phyloP scores from a whole-genome alignment of 805 yeast genomes.

The Candida vartiovaarae region DNA sequence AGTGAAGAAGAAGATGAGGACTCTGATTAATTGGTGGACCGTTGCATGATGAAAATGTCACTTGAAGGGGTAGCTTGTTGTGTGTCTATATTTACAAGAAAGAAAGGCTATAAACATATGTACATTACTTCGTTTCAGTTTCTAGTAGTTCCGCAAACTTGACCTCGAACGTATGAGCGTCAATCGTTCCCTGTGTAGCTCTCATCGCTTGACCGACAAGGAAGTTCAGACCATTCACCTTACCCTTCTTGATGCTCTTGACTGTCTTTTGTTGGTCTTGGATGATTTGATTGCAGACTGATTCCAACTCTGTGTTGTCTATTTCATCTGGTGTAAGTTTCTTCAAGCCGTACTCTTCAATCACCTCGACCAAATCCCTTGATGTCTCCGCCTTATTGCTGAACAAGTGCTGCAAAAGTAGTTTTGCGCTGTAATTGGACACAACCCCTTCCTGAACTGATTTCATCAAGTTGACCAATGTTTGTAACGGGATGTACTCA shows the following conservation, averaged over 20 bases:
- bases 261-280: constrained; percentile 45
- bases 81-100: background rate
- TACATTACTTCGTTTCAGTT: background rate
- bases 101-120: background rate
- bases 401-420: constrained; percentile 56
- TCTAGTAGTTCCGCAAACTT: constrained; percentile 24
- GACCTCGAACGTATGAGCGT: constrained; percentile 28
- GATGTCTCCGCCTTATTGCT: constrained; percentile 35
- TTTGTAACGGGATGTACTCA: constrained; percentile 30
- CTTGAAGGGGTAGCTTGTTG: background rate
- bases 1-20: constrained; percentile 23
- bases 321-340: constrained; percentile 30
- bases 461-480: constrained; percentile 48
- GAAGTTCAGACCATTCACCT: constrained; percentile 58
- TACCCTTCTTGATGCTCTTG: constrained; percentile 42
- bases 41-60: too few species aligned
- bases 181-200: constrained; percentile 54
- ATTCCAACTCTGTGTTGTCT: constrained; percentile 25
- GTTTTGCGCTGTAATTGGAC: constrained; percentile 63
- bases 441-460: constrained; percentile 39
- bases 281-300: constrained; percentile 32
- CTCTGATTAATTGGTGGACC: constrained; percentile 10
- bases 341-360: constrained; percentile 47
- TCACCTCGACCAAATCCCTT: constrained; percentile 33
- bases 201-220: constrained; percentile 85